These are phyloP conservation scores for Pichia sp. DNA, from an alignment of 1,139 yeast species.

Conservation along the genomic window DNA sequence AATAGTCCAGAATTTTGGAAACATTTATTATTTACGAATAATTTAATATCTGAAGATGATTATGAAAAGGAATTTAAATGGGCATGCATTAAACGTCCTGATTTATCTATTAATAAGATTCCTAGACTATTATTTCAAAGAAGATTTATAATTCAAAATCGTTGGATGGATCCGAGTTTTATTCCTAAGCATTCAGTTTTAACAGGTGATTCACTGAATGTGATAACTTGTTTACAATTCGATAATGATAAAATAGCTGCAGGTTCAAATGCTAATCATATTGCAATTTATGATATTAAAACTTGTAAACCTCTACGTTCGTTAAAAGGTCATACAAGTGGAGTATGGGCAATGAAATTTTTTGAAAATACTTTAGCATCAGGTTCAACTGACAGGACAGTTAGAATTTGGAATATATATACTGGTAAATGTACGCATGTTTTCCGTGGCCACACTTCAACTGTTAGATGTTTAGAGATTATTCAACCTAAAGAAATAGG, in stretches of 20 bases:
- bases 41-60: slow-evolving; percentile 37
- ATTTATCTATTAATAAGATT: slow-evolving; percentile 13
- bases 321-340: slow-evolving; percentile 88
- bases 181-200: slow-evolving; percentile 66
- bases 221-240: slow-evolving; percentile 90
- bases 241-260: slow-evolving; percentile 89
- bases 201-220: slow-evolving; percentile 71
- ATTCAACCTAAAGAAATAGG: slow-evolving; percentile 61
- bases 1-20: slow-evolving; percentile 58
- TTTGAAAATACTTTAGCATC: slow-evolving; percentile 77
- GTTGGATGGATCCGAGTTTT: slow-evolving; percentile 80
- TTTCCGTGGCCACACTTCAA: slow-evolving; percentile 85
- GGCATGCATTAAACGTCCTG: slow-evolving; percentile 11
- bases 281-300: slow-evolving; percentile 72
- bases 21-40: slow-evolving; percentile 46
- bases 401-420: slow-evolving; percentile 81
- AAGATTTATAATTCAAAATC: slow-evolving; percentile 53
- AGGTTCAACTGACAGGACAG: slow-evolving; percentile 89
- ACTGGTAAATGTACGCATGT: slow-evolving; percentile 77
- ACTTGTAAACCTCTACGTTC: slow-evolving; percentile 67
- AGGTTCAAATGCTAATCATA: slow-evolving; percentile 84
- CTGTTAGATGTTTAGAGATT: slow-evolving; percentile 86
- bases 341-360: slow-evolving; percentile 97
- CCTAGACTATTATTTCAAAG: slow-evolving; percentile 58
- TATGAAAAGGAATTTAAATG: slow-evolving; percentile 33